Evolutionary conservation across 148 eudicot species (phyloP).

Genomic region (Euryodendron excelsum): DNA sequence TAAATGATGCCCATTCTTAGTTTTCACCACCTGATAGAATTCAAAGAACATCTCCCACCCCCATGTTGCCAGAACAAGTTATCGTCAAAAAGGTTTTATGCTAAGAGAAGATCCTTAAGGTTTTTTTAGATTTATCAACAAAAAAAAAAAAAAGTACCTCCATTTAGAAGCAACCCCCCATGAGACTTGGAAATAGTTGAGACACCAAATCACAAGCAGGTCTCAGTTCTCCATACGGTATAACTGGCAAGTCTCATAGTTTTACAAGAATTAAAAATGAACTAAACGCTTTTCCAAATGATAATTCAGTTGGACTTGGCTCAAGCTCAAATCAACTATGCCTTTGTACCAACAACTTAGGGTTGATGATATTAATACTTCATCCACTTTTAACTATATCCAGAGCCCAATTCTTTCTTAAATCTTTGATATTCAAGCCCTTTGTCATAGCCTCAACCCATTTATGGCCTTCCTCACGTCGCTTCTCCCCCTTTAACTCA

Average conservation of each 20-base stretch:
- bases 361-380: neutral
- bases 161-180: neutral
- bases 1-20: neutral
- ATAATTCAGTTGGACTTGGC: neutral
- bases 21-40: conserved; percentile 1
- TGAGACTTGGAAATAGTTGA: neutral
- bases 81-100: neutral
- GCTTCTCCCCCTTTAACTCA: no score
- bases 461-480: no score
- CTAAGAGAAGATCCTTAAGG: no score
- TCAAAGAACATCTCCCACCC: neutral
- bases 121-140: no score
- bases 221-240: no score
- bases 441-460: no score
- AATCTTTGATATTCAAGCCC: no score
- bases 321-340: neutral
- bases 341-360: neutral
- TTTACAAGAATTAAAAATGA: neutral
- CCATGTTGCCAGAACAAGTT: neutral
- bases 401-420: no score
- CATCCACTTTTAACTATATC: neutral
- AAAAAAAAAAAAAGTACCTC: no score
- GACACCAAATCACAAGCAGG: neutral
- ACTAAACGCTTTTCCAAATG: neutral
- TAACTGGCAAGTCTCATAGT: no score